These are phyloP conservation scores for Tetrahymena elliotti DNA, from an alignment of 73 alveolate genomes.

Conservation along the genomic window DNA sequence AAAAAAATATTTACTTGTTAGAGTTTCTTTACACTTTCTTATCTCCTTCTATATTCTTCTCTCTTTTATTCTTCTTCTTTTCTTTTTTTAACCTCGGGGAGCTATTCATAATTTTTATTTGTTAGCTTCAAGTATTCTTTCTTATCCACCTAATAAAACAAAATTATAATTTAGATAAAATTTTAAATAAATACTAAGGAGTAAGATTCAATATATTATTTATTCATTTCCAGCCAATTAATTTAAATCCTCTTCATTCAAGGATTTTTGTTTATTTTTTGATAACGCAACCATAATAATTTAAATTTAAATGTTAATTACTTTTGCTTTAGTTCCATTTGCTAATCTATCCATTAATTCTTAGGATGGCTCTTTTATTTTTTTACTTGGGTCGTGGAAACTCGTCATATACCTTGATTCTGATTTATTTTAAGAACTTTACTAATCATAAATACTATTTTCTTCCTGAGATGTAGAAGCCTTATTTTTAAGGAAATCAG, in stretches of 20 bases:
- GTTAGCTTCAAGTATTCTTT: slow-evolving; percentile 60
- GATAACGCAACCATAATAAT: background rate
- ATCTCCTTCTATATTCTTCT: slow-evolving; percentile 38
- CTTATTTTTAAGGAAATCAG: slow-evolving; percentile 1
- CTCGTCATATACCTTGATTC: background rate
- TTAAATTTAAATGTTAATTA: background rate
- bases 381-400: background rate
- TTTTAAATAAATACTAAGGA: background rate
- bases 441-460: background rate
- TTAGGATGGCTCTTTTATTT: background rate
- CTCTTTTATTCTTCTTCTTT: slow-evolving; percentile 52
- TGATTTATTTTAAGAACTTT: background rate
- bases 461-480: background rate
- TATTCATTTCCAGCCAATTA: background rate
- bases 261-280: too few species aligned
- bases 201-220: background rate
- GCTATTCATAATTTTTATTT: slow-evolving; percentile 47
- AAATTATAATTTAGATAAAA: background rate
- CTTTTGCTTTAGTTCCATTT: slow-evolving; percentile 49
- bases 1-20: background rate
- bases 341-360: slow-evolving; percentile 49
- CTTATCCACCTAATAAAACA: slow-evolving; percentile 6
- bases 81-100: slow-evolving; percentile 59
- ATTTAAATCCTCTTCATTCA: background rate
- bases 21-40: slow-evolving; percentile 41